These are phyloP conservation scores for Metarhizium album DNA, from an alignment of 2,329 filamentous ascomycete species.

Conservation along the genomic window DNA sequence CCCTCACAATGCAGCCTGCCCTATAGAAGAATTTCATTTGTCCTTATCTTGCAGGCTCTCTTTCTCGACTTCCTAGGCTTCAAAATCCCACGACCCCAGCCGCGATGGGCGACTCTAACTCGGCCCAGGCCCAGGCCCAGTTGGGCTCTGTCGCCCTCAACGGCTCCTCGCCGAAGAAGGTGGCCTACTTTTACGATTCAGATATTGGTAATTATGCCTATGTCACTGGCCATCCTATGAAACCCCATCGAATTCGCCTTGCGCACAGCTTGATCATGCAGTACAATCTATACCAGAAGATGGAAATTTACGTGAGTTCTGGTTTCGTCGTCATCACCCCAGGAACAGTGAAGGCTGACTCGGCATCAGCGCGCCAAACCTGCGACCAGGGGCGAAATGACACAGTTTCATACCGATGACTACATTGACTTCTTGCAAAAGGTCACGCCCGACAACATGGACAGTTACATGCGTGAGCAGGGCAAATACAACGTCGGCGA, in stretches of 20 bases:
- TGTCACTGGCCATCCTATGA: slow-evolving; percentile 95
- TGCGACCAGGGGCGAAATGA: slow-evolving; percentile 81
- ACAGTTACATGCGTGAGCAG: slow-evolving; percentile 82
- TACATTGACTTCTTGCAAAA: slow-evolving; percentile 94
- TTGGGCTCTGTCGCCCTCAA: slow-evolving; percentile 37
- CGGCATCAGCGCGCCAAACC: slow-evolving; percentile 62
- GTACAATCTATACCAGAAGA: slow-evolving; percentile 90
- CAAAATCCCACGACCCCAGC: neutral
- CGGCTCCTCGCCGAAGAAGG: slow-evolving; percentile 55
- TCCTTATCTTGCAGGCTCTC: neutral
- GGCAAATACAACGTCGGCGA: slow-evolving; percentile 91
- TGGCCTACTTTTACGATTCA: slow-evolving; percentile 97
- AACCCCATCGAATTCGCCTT: slow-evolving; percentile 88
- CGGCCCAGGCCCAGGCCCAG: slow-evolving; percentile 18
- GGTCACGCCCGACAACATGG: slow-evolving; percentile 98
- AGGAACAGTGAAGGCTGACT: neutral
- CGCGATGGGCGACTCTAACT: slow-evolving; percentile 26
- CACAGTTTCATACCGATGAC: slow-evolving; percentile 86
- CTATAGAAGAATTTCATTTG: neutral
- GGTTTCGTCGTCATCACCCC: neutral
- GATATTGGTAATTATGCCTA: slow-evolving; percentile 99
- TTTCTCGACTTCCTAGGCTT: neutral
- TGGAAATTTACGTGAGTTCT: slow-evolving; percentile 81
- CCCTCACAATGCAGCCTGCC: neutral
- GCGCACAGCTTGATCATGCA: slow-evolving; percentile 95